Evolutionary conservation across 2,329 filamentous ascomycete genomes (phyloP), one percentile per base, ranked within the genome.

Genomic region (Alternaria postmessia): DNA sequence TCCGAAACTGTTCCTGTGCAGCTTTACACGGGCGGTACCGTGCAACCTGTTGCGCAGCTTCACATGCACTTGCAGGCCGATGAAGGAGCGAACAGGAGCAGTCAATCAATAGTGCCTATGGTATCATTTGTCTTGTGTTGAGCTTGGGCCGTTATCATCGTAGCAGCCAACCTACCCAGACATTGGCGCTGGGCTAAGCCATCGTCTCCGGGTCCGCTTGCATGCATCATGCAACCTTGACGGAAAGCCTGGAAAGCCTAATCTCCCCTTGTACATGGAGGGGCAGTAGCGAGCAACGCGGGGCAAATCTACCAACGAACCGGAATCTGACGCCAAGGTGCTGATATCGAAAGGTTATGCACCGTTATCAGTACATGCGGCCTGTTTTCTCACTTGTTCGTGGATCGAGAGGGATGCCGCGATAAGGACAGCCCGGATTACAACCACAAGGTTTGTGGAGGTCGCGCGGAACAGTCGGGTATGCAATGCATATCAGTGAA

Each of bases 351-450:
- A 51, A 44, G 52, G 46, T 62, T 57, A 67, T 67, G 65, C 65
- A 67, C 30, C 22, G 61, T 71, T 71, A 71, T 71, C 69, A 70
- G 61, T 63, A 44, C 49, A 49, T 38, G 32, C 28, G 5, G 28
- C 26, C 20, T 53, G 14, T 24, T 32, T 42, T 55, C 44, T 18
- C 58, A 44, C 55, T 34, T 43, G 54, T 12, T 44, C 38, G 24
- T 42, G 51, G 18, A 41, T 34, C 48, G 48, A 11, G 18, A 49
- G 55, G 44, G 28, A 57, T 55, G 51, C 24, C 9, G 56, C 56
- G 61, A 65, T 64, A 67, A 57, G 58, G 28, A 14, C 16, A 39
- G 32, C 34, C 52, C 54, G 44, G 54, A 41, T 53, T 42, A 22
- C 51, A 38, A 47, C 38, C 44, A 48, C 43, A 39, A 42, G 38